Conservation (phyloP, 495 filamentous ascomycete species). For the Penicillium argentinense region DNA sequence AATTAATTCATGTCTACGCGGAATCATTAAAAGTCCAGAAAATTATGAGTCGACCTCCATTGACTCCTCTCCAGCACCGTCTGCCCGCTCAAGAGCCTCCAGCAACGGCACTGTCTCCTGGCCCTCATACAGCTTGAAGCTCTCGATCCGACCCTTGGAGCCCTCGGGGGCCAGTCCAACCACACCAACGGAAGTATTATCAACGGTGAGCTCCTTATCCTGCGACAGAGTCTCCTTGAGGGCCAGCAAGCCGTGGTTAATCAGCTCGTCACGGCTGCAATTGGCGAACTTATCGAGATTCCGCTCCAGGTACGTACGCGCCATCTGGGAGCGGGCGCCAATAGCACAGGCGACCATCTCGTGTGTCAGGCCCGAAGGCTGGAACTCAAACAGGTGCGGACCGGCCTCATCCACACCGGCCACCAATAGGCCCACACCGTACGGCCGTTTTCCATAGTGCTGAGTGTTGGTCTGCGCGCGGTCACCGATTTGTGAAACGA, state of each 20-base stretch:
- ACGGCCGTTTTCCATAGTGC: slow-evolving; percentile 93
- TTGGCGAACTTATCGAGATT: slow-evolving; percentile 78
- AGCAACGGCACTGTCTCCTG: slow-evolving; percentile 70
- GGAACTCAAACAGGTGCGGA: slow-evolving; percentile 97
- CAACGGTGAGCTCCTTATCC: slow-evolving; percentile 95
- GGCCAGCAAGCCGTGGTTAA: slow-evolving; percentile 85
- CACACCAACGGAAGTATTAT: slow-evolving; percentile 90
- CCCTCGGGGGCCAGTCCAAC: slow-evolving; percentile 62
- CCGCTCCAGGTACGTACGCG: slow-evolving; percentile 91
- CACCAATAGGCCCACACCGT: slow-evolving; percentile 91
- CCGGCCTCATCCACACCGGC: slow-evolving; percentile 92
- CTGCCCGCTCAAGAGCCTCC: slow-evolving; percentile 69
- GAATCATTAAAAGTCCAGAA: slow-evolving; percentile 23
- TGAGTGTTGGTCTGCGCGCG: slow-evolving; percentile 98
- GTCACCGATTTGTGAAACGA: slow-evolving; percentile 87
- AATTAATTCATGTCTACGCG: slow-evolving; percentile 41
- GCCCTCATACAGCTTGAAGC: slow-evolving; percentile 91
- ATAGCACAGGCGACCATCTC: slow-evolving; percentile 97
- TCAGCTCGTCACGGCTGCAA: slow-evolving; percentile 75
- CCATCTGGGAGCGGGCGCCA: slow-evolving; percentile 94
- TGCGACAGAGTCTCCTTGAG: slow-evolving; percentile 94
- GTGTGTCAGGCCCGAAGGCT: slow-evolving; percentile 91
- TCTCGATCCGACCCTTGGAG: slow-evolving; percentile 58
- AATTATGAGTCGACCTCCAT: slow-evolving; percentile 84
- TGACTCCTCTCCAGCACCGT: slow-evolving; percentile 62